Base-by-base conservation (phyloP, 2,329 filamentous ascomycete species). In the Alternaria arbusti region DNA sequence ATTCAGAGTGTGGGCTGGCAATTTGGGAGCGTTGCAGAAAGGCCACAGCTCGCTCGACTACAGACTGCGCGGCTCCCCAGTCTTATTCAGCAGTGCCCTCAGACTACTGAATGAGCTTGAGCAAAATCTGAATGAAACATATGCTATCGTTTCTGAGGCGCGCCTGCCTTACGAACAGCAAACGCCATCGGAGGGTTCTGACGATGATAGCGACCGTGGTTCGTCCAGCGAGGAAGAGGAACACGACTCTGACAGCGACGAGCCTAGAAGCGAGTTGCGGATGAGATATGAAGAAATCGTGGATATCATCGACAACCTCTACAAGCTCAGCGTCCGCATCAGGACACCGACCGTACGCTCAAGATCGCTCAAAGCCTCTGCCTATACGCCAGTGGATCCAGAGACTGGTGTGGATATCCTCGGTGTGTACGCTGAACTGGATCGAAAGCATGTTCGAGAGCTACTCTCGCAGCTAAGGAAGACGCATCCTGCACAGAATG, bases 31-130 rank as follows among this genome's bases (percentile, higher is more conserved):
- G 20, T 57, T 79, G 22, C 76, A 79, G 26, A 79, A 79, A 66
- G 78, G 78, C 6, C 78, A 79, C 52, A 76, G 74, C 49, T 77
- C 73, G 20, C 61, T 79, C 5, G 78, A 80, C 55, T 80, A 80
- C 57, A 75, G 78, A 15, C 66, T 80, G 10, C 78, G 78, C 28
- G 78, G 79, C 46, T 76, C 76, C 9, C 77, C 78, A 5, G 64
- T 78, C 4, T 68, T 79, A 3, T 74, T 70, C 9, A 74, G 67
- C 45, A 79, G 78, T 58, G 68, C 73, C 4, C 65, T 79, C n/a
- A 79, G 76, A 26, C 68, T 80, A 15, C 57, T 80, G 12, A 56
- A 69, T 12, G 78, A 79, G 54, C 72, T 80, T 3, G 67, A 74
- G 15, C 63, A 69, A 3, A 80, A 80, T 46, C 57, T 78, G 7